phyloP scores from a whole-genome alignment of 257 asterid species.

The Voacanga thouarsii region DNA sequence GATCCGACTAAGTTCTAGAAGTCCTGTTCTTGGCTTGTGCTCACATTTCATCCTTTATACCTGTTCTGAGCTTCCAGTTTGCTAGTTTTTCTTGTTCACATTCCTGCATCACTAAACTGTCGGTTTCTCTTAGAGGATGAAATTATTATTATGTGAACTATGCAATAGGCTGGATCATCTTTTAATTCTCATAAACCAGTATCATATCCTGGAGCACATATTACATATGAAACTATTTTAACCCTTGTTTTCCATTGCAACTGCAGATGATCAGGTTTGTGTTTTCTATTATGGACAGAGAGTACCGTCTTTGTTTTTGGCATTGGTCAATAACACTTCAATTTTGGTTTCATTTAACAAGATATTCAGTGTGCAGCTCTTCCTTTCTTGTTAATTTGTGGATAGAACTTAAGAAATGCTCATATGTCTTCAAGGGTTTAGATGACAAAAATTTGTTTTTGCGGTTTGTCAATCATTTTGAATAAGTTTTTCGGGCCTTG shows the following conservation, averaged over 20 bases:
- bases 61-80: not conserved
- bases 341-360: not conserved
- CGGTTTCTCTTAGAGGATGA: not conserved
- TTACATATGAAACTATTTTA: not conserved
- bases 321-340: not conserved
- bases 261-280: not conserved
- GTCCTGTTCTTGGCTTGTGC: not conserved
- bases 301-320: not conserved
- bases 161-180: not conserved
- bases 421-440: not conserved
- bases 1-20: not conserved
- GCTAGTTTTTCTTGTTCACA: not conserved
- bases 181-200: not conserved
- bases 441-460: not conserved
- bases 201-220: not conserved
- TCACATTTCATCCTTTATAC: not conserved
- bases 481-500: not conserved
- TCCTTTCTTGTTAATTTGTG: not conserved
- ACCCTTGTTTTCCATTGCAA: not conserved
- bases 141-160: not conserved
- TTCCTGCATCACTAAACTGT: no score
- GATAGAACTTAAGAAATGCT: not conserved
- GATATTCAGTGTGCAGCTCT: not conserved
- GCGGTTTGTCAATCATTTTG: not conserved
- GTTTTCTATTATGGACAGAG: not conserved